Evolutionary conservation across 2,329 filamentous ascomycete genomes (phyloP), one percentile per base, ranked within the genome.

Genomic region (Domatiomyces catenatus): DNA sequence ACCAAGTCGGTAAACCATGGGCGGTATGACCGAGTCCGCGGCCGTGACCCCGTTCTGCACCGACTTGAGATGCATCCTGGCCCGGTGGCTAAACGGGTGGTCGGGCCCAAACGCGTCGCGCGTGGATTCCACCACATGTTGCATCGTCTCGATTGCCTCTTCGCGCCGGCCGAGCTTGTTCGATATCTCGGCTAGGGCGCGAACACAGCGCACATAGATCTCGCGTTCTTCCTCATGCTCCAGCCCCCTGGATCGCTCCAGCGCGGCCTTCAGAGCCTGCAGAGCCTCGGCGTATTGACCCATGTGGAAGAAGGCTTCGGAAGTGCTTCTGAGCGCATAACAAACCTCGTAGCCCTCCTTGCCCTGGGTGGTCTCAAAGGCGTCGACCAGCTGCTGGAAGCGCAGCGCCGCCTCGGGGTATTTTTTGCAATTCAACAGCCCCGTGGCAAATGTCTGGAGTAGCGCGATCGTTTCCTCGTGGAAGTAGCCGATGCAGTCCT

Each of bases 401-500:
- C 58, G 24, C 10, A 57, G 48, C 8, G 58, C 58, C n/a, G 58
- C 55, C 47, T 60, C 58, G 3, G 52, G 50, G 36, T 54, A 60
- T 44, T 54, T 47, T 42, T 58, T 51, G 36, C 57, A 51, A 36
- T 60, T 60, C 49, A 60, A 47, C 3, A 60, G 51, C 20, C 53
- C 50, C 5, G 55, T 58, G 6, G 56, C 58, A 49, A 60, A 60
- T 5, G 56, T 60, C 52, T 60, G 58, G 15, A 60, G 46, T 15
- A 60, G 47, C 12, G 58, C 58, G 28, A 58, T 58, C 2, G 58
- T 60, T 48, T 60, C 58, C 4, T 53, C 48, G 28, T 60, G 56
- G 39, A 60, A 60, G 36, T 60, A 60, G 5, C 58, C 58, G 39
- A 60, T 60, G 42, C 56, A 55, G 44, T 60, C 58, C 49, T 58